Conservation (phyloP, 805 yeast genomes). For the Candida corydali region DNA sequence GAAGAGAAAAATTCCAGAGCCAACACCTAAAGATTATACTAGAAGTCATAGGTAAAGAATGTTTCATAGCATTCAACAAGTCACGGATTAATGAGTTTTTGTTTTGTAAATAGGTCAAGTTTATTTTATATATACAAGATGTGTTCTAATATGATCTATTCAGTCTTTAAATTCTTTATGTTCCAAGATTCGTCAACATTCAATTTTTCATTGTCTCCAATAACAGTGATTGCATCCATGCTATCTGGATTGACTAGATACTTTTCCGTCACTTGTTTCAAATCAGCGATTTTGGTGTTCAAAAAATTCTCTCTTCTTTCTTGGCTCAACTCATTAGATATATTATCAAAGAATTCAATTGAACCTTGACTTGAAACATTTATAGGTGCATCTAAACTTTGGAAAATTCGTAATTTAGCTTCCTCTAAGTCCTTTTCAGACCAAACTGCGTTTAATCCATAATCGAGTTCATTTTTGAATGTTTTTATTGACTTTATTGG, state of each 20-base stretch:
- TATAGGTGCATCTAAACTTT: constrained; percentile 84
- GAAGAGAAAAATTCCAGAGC: constrained; percentile 71
- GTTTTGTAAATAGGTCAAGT: constrained; percentile 5
- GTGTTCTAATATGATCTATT: background rate
- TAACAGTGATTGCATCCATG: constrained; percentile 33
- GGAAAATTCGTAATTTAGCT: constrained; percentile 89
- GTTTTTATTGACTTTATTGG: constrained; percentile 64
- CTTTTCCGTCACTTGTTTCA: constrained; percentile 61
- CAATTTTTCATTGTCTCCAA: constrained; percentile 37
- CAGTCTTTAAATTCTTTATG: constrained; percentile 6
- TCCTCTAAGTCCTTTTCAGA: constrained; percentile 68
- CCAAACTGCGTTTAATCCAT: constrained; percentile 48
- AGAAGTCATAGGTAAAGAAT: constrained; percentile 19
- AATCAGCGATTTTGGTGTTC: constrained; percentile 59
- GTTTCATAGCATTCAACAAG: too few species aligned
- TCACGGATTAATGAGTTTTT: constrained; percentile 1
- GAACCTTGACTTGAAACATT: constrained; percentile 78
- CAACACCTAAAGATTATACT: constrained; percentile 31
- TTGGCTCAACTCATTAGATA: constrained; percentile 78
- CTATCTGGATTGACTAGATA: constrained; percentile 42
- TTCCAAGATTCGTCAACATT: constrained; percentile 19
- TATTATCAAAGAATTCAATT: constrained; percentile 58
- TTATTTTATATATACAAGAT: background rate
- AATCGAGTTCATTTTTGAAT: constrained; percentile 49
- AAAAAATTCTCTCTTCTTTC: constrained; percentile 70